Percentiles rank a stretch among this genome's conserved stretches.
Conservation (phyloP, 1,284 basidiomycete species). For the Gymnopus androsaceus region DNA sequence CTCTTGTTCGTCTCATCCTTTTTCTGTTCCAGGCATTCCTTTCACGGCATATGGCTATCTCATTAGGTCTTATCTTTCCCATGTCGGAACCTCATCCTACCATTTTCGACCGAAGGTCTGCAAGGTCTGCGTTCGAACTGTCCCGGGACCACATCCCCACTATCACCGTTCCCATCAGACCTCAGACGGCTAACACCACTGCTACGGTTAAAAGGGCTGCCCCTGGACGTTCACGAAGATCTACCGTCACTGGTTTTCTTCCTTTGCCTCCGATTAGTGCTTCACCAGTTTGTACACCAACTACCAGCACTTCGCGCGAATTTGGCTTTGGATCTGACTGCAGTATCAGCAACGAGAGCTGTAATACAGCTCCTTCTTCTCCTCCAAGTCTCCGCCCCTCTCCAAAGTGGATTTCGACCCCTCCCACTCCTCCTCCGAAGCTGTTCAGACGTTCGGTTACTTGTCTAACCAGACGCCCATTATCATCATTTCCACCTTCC, state of each 20-base stretch:
- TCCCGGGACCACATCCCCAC: slow-evolving; percentile 1
- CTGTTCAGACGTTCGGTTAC: slow-evolving; percentile 40
- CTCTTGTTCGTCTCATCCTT: neutral
- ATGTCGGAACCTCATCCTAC: slow-evolving; percentile 3
- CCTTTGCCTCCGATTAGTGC: slow-evolving; percentile 60
- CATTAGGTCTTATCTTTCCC: neutral
- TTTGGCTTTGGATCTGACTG: slow-evolving; percentile 11
- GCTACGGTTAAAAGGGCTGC: slow-evolving; percentile 16
- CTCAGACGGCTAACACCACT: neutral
- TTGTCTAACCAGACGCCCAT: slow-evolving; percentile 30
- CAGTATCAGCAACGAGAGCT: slow-evolving; percentile 17
- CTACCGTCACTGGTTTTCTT: slow-evolving; percentile 42
- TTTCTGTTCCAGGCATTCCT: no score
- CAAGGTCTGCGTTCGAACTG: slow-evolving; percentile 4
- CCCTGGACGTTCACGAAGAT: slow-evolving; percentile 25
- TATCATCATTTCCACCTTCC: slow-evolving; percentile 37
- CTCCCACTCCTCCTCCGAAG: slow-evolving; percentile 53
- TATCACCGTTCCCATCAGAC: slow-evolving; percentile 6
- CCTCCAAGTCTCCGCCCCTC: slow-evolving; percentile 22
- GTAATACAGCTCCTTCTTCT: slow-evolving; percentile 26
- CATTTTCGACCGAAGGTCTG: slow-evolving; percentile 10
- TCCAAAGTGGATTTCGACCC: slow-evolving; percentile 58
- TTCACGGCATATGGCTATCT: neutral
- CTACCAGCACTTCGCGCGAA: slow-evolving; percentile 30
- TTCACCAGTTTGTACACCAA: slow-evolving; percentile 58